Evolutionary conservation across 139 green algal genomes (phyloP).

Genomic region (Microglena sp.): DNA sequence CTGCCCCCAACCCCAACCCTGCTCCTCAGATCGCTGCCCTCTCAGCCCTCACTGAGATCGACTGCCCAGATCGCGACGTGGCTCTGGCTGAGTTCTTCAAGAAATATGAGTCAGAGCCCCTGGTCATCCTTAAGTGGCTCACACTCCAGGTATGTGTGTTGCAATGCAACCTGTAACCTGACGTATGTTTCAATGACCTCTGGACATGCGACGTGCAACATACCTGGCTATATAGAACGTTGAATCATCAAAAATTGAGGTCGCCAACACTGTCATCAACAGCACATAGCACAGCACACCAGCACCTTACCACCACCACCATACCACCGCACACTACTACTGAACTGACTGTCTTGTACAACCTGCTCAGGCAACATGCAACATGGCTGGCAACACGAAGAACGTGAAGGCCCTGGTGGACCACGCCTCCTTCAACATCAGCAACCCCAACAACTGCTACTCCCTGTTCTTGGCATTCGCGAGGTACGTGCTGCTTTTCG

Average conservation of each 20-base stretch:
- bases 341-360: slow-evolving; percentile 2
- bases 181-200: too few species aligned
- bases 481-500: slow-evolving; percentile 16
- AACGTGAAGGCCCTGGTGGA: slow-evolving; percentile 61
- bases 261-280: too few species aligned
- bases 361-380: slow-evolving; percentile 48
- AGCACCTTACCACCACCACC: not conserved
- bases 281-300: not conserved
- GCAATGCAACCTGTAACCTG: too few species aligned
- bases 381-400: slow-evolving; percentile 67
- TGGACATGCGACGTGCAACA: too few species aligned
- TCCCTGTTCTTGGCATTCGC: slow-evolving; percentile 71
- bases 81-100: slow-evolving; percentile 61
- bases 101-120: slow-evolving; percentile 66
- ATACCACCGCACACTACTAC: not conserved
- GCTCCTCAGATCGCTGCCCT: slow-evolving; percentile 77
- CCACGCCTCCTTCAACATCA: slow-evolving; percentile 83
- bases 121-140: slow-evolving; percentile 94
- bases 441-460: slow-evolving; percentile 89
- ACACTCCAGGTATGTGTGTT: slow-evolving; percentile 42
- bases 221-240: too few species aligned
- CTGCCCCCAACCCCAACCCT: too few species aligned
- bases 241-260: too few species aligned
- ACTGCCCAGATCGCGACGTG: slow-evolving; percentile 35
- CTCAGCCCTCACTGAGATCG: slow-evolving; percentile 44